These are phyloP conservation scores for Gossypium raimondii DNA, from an alignment of 345 rosid species.

Conservation along the genomic window DNA sequence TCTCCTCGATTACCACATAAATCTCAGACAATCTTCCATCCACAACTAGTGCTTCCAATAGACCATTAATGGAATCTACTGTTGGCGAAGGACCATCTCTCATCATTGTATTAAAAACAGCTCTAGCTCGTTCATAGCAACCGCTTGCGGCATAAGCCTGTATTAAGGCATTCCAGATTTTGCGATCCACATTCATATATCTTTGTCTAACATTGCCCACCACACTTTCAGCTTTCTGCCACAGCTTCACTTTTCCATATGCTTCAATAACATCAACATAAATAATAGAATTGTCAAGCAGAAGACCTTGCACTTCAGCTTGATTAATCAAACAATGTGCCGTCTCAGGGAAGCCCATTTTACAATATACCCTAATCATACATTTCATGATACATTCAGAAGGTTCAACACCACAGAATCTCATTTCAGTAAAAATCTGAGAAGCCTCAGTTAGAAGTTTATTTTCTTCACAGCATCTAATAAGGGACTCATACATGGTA, in stretches of 20 bases:
- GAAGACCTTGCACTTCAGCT: conserved; percentile 51
- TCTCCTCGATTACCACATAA: conserved; percentile 73
- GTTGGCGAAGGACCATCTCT: conserved; percentile 92
- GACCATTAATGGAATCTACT: conserved; percentile 79
- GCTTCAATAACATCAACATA: conserved; percentile 61
- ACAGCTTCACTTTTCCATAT: conserved; percentile 65
- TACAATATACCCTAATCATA: conserved; percentile 62
- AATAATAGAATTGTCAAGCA: conserved; percentile 40
- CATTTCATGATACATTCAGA: conserved; percentile 44
- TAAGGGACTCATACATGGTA: conserved; percentile 64
- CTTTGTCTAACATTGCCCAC: conserved; percentile 69
- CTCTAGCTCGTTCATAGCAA: conserved; percentile 86
- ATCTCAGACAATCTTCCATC: conserved; percentile 83
- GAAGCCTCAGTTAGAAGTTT: conserved; percentile 68
- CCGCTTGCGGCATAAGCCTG: conserved; percentile 87
- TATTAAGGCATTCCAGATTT: conserved; percentile 85
- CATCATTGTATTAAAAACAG: conserved; percentile 86
- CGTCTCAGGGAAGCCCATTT: conserved; percentile 83
- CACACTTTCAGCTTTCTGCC: conserved; percentile 88
- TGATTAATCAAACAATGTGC: conserved; percentile 60
- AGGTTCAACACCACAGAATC: conserved; percentile 52
- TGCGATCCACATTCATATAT: conserved; percentile 48
- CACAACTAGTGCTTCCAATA: conserved; percentile 72
- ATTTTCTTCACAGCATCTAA: conserved; percentile 60
- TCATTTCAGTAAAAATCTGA: conserved; percentile 80